Conservation (phyloP, 768 basidiomycete genomes). For the Pisolithus sp. region DNA sequence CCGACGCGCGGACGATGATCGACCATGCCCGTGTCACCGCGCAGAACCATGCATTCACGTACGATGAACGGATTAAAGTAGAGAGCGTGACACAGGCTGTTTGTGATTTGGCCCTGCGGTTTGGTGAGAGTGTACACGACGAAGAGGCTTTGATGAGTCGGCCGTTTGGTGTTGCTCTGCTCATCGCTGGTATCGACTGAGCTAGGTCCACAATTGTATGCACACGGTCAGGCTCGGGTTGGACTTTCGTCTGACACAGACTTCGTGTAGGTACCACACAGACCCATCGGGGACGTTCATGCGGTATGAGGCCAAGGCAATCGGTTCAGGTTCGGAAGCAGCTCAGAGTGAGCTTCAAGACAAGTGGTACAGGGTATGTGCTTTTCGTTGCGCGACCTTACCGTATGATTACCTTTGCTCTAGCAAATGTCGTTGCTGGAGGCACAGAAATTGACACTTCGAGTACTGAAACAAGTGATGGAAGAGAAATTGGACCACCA, state of each 20-base stretch:
- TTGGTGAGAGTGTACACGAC: constrained; percentile 98
- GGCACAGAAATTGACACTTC: constrained; percentile 80
- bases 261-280: constrained; percentile 76
- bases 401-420: constrained; percentile 1
- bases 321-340: constrained; percentile 95
- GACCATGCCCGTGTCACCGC: constrained; percentile 98
- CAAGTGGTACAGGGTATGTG: constrained; percentile 85
- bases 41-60: constrained; percentile 93
- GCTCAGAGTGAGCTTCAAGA: constrained; percentile 96
- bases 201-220: constrained; percentile 90
- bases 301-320: constrained; percentile 96
- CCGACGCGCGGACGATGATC: constrained; percentile 98
- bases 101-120: constrained; percentile 92
- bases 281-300: constrained; percentile 98
- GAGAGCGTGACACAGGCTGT: constrained; percentile 98
- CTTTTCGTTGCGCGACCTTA: not conserved
- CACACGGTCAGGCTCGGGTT: constrained; percentile 5
- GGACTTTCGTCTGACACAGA: constrained; percentile 3
- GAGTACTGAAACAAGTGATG: constrained; percentile 98
- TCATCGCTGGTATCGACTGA: constrained; percentile 99
- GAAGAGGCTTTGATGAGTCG: constrained; percentile 99
- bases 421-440: constrained; percentile 90
- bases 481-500: constrained; percentile 99
- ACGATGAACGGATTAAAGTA: constrained; percentile 94
- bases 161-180: constrained; percentile 94